phyloP scores from a whole-genome alignment of 176 grass and related monocot genomes.

The Poa annua region DNA sequence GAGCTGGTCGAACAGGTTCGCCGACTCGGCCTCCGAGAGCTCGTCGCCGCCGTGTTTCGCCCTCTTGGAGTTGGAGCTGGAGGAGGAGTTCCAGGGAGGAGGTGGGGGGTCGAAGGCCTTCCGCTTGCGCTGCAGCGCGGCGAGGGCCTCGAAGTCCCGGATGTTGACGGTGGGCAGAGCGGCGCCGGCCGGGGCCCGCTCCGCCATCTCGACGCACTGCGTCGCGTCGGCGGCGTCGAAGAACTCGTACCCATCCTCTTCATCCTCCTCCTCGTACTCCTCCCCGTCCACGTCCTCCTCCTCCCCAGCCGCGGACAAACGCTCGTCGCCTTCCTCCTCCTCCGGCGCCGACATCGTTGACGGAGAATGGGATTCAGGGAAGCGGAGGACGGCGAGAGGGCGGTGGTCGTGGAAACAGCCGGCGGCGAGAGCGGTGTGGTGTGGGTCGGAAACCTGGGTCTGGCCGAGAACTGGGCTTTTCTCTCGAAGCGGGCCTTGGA shows the following conservation, averaged over 20 bases:
- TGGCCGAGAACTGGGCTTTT: neutral
- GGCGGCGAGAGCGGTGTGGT: neutral
- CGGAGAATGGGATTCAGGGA: too few relatives aligned
- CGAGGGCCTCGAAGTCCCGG: constrained; percentile 64
- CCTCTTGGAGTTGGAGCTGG: constrained; percentile 59
- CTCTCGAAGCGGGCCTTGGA: neutral
- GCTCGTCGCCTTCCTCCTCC: neutral
- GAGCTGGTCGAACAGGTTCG: constrained; percentile 75
- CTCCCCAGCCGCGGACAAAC: neutral
- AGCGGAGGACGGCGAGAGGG: neutral
- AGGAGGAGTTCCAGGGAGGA: neutral
- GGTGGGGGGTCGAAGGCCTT: constrained; percentile 55
- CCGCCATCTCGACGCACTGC: constrained; percentile 51
- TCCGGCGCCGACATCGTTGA: neutral
- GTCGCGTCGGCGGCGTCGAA: constrained; percentile 44
- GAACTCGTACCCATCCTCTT: constrained; percentile 52
- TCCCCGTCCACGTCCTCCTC: neutral
- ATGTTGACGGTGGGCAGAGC: neutral
- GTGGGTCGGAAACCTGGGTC: neutral
- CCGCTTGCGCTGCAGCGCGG: constrained; percentile 60
- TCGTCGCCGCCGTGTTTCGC: constrained; percentile 54
- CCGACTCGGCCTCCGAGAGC: constrained; percentile 65
- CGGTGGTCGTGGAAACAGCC: neutral
- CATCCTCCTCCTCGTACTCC: constrained; percentile 38
- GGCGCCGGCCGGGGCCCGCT: neutral